phyloP scores from a whole-genome alignment of 2,329 filamentous ascomycete species.

The Cordyceps javanica region DNA sequence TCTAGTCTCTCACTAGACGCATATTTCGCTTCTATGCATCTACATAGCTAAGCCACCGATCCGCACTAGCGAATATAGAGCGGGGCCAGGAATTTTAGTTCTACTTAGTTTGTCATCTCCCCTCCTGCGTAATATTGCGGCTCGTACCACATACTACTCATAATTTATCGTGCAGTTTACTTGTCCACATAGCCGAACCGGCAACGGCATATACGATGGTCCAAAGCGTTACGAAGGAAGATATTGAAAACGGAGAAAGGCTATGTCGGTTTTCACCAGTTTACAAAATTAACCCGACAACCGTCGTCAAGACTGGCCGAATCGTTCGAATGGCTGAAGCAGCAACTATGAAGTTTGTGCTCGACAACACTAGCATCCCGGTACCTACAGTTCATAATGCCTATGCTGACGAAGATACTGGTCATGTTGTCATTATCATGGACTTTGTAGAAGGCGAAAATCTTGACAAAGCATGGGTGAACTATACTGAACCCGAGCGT shows the following conservation, averaged over 20 bases:
- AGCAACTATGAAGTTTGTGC: constrained; percentile 14
- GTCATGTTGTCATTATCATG: constrained; percentile 17
- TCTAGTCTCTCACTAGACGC: background rate
- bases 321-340: constrained; percentile 12
- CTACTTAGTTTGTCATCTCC: too few species aligned
- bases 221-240: background rate
- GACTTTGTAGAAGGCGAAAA: constrained; percentile 16
- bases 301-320: constrained; percentile 14
- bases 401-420: constrained; percentile 11
- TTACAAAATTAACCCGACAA: constrained; percentile 4
- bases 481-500: constrained; percentile 12
- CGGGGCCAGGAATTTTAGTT: too few species aligned
- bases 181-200: background rate
- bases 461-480: constrained; percentile 16
- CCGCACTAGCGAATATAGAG: background rate
- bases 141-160: background rate
- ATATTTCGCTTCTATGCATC: background rate
- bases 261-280: background rate
- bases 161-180: background rate
- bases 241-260: background rate
- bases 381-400: constrained; percentile 13
- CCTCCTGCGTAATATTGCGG: background rate
- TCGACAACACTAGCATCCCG: constrained; percentile 13
- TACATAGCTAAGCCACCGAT: background rate
- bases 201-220: background rate